These are phyloP conservation scores for Acanthochlamys bracteata DNA, from an alignment of 106 monocot species.

Conservation along the genomic window DNA sequence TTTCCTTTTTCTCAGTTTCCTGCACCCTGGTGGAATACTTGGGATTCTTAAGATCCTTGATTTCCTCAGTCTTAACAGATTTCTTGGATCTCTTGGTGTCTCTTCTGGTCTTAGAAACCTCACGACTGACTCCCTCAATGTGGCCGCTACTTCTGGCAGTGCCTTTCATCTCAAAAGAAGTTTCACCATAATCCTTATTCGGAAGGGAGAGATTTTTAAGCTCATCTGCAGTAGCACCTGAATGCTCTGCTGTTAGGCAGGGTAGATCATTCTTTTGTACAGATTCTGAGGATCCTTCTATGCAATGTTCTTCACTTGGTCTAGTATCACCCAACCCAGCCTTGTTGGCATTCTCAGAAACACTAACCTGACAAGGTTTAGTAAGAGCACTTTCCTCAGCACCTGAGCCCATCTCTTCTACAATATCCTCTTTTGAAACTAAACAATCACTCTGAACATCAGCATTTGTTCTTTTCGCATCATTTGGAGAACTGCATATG, in stretches of 20 bases:
- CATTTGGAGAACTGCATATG: slow-evolving; percentile 9
- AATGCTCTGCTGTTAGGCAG: slow-evolving; percentile 2
- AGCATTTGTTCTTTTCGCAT: slow-evolving; percentile 7
- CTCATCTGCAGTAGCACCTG: neutral
- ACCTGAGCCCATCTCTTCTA: slow-evolving; percentile 17
- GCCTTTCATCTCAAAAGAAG: slow-evolving; percentile 12
- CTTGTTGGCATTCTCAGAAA: slow-evolving; percentile 1
- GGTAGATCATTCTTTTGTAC: slow-evolving; percentile 15
- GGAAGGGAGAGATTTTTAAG: neutral
- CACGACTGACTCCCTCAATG: neutral
- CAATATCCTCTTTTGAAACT: slow-evolving; percentile 9
- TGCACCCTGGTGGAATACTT: slow-evolving; percentile 5
- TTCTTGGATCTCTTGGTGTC: neutral
- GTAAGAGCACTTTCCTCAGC: slow-evolving; percentile 4
- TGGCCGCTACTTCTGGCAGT: neutral
- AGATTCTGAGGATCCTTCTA: slow-evolving; percentile 1
- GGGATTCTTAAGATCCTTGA: neutral
- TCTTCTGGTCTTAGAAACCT: neutral
- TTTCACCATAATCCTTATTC: slow-evolving; percentile 6
- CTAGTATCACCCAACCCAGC: slow-evolving; percentile 7
- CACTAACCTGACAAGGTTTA: slow-evolving; percentile 12
- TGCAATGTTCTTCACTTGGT: neutral
- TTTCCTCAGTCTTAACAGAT: neutral
- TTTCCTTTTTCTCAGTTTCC: neutral
- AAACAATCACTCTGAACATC: slow-evolving; percentile 19